A percentile compares a stretch with the other conserved stretches of the same genome.
Conservation (phyloP, 345 rosid species). For the Luvunga scandens region DNA sequence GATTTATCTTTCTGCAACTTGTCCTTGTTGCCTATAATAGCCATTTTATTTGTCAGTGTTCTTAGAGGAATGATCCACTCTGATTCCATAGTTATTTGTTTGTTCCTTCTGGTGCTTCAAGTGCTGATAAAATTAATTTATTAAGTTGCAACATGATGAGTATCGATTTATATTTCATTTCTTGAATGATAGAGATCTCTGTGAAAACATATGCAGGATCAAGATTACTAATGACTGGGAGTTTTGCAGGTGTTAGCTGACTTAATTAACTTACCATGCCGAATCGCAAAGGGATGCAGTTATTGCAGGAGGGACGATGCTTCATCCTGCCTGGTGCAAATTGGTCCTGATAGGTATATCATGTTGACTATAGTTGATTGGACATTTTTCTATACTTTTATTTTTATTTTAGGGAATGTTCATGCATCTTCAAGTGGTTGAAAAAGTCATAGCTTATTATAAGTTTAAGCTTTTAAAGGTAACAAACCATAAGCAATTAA, state of each 20-base stretch:
- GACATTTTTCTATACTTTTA: background rate
- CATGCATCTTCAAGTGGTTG: background rate
- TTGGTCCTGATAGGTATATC: slow-evolving; percentile 41
- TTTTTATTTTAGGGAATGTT: background rate
- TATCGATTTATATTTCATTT: background rate
- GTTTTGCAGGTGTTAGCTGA: slow-evolving; percentile 44
- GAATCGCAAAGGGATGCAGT: slow-evolving; percentile 56
- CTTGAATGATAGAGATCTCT: background rate
- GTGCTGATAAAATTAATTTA: background rate
- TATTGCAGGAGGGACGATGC: slow-evolving; percentile 49
- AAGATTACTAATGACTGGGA: background rate
- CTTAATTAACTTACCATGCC: slow-evolving; percentile 47
- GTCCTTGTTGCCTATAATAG: background rate
- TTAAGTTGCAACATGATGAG: background rate
- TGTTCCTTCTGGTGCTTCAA: background rate
- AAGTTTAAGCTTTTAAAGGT: background rate
- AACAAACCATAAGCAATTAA: background rate
- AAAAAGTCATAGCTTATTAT: background rate
- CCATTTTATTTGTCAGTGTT: background rate
- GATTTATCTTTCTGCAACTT: background rate
- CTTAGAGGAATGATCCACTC: background rate
- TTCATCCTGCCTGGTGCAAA: slow-evolving; percentile 50
- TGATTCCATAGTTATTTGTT: background rate
- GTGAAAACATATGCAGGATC: background rate
- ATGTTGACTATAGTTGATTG: background rate